Evolutionary conservation across 768 basidiomycete genomes (phyloP).

Genomic region (Tulasnella sp.): DNA sequence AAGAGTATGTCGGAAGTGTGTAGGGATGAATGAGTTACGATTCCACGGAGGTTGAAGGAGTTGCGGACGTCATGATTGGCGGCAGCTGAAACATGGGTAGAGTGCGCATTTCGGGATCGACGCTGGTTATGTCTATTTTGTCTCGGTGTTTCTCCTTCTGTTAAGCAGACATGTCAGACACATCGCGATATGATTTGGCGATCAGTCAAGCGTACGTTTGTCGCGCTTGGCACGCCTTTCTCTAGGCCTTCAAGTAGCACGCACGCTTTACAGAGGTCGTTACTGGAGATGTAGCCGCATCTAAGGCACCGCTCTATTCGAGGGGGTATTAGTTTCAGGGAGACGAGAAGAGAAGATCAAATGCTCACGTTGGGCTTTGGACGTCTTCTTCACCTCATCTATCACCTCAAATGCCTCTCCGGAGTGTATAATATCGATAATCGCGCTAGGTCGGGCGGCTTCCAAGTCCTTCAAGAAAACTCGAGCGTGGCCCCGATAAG

Average conservation of each 20-base stretch:
- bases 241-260: constrained; percentile 84
- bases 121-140: constrained; percentile 48
- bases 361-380: constrained; percentile 73
- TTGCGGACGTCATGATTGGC: constrained; percentile 11
- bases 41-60: too few species aligned
- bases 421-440: constrained; percentile 96
- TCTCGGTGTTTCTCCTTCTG: constrained; percentile 52
- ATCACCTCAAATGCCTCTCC: constrained; percentile 85
- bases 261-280: constrained; percentile 94
- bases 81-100: constrained; percentile 58
- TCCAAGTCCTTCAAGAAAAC: constrained; percentile 93
- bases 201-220: constrained; percentile 24
- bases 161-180: neutral
- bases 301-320: constrained; percentile 72
- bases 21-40: too few species aligned
- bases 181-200: neutral
- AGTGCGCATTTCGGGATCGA: constrained; percentile 55
- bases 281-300: constrained; percentile 94
- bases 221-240: constrained; percentile 50
- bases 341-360: neutral
- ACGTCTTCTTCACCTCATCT: constrained; percentile 72
- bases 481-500: constrained; percentile 93
- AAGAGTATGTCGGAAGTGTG: too few species aligned
- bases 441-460: constrained; percentile 84
- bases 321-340: constrained; percentile 9